Evolutionary conservation across 352 stramenopile genomes (phyloP).

Genomic region (Phytophthora quininea): DNA sequence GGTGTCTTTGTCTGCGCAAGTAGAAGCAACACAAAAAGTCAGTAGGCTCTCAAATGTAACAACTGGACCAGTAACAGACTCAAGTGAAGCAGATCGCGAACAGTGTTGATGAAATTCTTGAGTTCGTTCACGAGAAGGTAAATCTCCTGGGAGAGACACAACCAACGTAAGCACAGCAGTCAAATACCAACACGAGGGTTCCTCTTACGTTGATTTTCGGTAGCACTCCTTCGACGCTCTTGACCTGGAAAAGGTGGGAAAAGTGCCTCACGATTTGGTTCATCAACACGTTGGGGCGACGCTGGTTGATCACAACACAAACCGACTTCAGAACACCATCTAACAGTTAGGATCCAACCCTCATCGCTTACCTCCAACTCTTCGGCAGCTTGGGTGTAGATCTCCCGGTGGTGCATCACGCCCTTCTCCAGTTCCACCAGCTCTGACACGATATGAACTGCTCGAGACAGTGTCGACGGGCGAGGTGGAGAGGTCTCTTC

Average conservation of each 20-base stretch:
- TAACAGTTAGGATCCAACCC: neutral
- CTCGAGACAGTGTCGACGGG: constrained; percentile 56
- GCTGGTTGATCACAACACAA: constrained; percentile 34
- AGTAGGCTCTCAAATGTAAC: neutral
- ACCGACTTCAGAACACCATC: constrained; percentile 8
- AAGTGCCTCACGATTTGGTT: constrained; percentile 91
- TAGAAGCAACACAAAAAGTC: constrained; percentile 4
- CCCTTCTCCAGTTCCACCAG: constrained; percentile 86
- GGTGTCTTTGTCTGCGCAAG: constrained; percentile 42
- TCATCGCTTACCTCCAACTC: constrained; percentile 67
- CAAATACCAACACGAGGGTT: neutral
- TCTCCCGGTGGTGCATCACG: constrained; percentile 79
- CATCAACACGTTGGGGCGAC: constrained; percentile 77
- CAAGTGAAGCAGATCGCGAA: constrained; percentile 68
- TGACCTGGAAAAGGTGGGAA: constrained; percentile 87
- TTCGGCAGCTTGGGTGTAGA: constrained; percentile 77
- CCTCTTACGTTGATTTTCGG: constrained; percentile 87
- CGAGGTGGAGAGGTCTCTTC: constrained; percentile 18
- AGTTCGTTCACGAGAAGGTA: constrained; percentile 90
- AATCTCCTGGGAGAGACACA: constrained; percentile 51
- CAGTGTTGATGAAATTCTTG: constrained; percentile 77
- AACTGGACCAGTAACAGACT: constrained; percentile 40
- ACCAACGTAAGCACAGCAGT: neutral
- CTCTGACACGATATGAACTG: constrained; percentile 74
- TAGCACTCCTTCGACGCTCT: constrained; percentile 86